Evolutionary conservation across 2,329 filamentous ascomycete species (phyloP), one percentile per base, ranked within the genome.

Genomic region (Achaetomium macrosporum): DNA sequence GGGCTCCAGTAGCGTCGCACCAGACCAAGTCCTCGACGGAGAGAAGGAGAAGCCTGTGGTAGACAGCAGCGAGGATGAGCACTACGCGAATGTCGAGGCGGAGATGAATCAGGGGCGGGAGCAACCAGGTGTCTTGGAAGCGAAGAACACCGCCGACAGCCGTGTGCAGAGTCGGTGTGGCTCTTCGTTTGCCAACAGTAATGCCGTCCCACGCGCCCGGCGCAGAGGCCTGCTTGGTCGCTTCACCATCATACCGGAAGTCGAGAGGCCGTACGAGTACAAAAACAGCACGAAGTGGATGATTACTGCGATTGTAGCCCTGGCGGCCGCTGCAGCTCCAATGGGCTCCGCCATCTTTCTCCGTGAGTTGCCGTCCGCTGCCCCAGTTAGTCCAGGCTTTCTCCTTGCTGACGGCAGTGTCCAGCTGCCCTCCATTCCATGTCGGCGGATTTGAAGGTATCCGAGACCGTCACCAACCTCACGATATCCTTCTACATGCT

Each of bases 271-370:
- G 0, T 83, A 84, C 54, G 79, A 88, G 47, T 95, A 96, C 65
- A 72, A 77, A 11, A 79, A 81, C 33, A 78, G 72, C 46, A 88
- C 81, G 13, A 96, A 96, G 81, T 96, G 90, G 90, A 78, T 81
- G 55, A 83, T 96, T 59, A 95, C 90, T 0, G 74, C 82, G 35
- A 79, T 92, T 44, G 81, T 96, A 42, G 86, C 90, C 1, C 65
- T 91, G 15, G 89, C 89, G 2, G 90, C 82, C 1, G 83, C 85
- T 13, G 87, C 82, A 0, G 89, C 87, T 1, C 91, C 91, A 0
- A 82, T 96, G 72, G 91, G 91, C 1, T 91, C 87, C 29, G 81
- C 86, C 1, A 90, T 96, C 50, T 83, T 96, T 53, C 85, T 92
- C 61, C 90, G 86, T 88, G 69, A 70, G 83, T 76, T 2, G 0